Evolutionary conservation across 257 asterid genomes (phyloP), one percentile per base, ranked within the genome.

Genomic region (Galeopsis tetrahit): DNA sequence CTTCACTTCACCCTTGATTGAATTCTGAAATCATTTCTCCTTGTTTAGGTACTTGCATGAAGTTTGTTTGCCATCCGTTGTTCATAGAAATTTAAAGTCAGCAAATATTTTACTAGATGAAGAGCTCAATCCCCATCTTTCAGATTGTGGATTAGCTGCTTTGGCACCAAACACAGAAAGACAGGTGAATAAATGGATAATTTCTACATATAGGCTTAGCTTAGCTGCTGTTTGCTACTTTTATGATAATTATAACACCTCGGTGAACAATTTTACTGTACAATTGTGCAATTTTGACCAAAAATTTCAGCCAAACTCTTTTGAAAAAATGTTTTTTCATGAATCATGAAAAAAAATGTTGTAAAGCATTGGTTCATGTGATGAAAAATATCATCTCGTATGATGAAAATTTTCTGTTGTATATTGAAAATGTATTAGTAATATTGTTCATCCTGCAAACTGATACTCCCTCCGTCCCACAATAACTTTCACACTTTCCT

Each of bases 81-180:
- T 91, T 69, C 99, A 95, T 85, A 90, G 92, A 77, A 95, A 95
- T 86, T 86, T 95, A 73, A 95, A 95, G 80, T 90, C 99, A 0
- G 95, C 97, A 9, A 95, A 95, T 80, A 95, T 95, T 69, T 87
- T 95, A 78, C 89, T 95, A 13, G 98, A 95, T 43, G 97, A 92
- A 68, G 99, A 86, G 82, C 87, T 91, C 78, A 95, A 88, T 82
- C 95, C 98, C 39, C 97, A 92, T 77, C 89, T 95, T 70, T 92
- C 99, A 34, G 99, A 95, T 83, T 92, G 90, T 70, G 99, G 98
- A 49, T 77, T 95, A 73, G 98, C 99, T 82, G 84, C 95, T 68
- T 73, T 90, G 76, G 79, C 84, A 69, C 99, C 99, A 58, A 92
- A 90, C 78, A 87, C 97, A 0, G 99, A 87, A 79, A 90, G 96